Percentiles rank a stretch among this genome's conserved stretches.
These are phyloP conservation scores for Aeschynomene evenia DNA, from an alignment of 306 rosid genomes.

Conservation along the genomic window DNA sequence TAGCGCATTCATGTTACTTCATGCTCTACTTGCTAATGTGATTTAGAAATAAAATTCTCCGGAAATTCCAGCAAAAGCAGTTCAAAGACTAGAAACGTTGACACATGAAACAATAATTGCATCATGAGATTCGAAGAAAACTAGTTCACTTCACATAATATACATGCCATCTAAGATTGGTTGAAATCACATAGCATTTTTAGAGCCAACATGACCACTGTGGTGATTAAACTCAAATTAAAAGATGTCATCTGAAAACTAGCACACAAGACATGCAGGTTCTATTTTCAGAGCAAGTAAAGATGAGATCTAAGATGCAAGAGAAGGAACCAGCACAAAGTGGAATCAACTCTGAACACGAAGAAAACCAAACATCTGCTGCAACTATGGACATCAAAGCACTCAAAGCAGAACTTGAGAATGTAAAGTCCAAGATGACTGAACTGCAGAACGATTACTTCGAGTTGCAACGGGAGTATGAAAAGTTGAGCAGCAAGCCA, in stretches of 20 bases:
- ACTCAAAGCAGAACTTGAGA: conserved; percentile 74
- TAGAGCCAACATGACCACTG: conserved; percentile 1
- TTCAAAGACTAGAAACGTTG: conserved; percentile 5
- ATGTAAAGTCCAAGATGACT: conserved; percentile 58
- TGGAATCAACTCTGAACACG: conserved; percentile 53
- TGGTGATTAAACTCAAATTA: conserved; percentile 14
- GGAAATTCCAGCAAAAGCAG: conserved; percentile 16
- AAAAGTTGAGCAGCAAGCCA: conserved; percentile 48
- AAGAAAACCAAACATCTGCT: conserved; percentile 49
- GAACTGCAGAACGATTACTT: conserved; percentile 74
- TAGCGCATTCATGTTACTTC: not conserved
- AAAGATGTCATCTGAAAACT: conserved; percentile 24
- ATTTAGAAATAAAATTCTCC: conserved; percentile 3
- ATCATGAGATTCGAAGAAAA: not conserved
- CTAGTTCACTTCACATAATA: not conserved
- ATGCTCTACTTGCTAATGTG: not conserved
- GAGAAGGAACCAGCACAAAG: conserved; percentile 61
- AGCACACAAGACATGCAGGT: conserved; percentile 56
- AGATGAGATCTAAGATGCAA: conserved; percentile 78
- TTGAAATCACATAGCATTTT: not conserved
- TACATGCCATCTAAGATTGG: not conserved
- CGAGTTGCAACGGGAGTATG: conserved; percentile 73
- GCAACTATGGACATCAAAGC: conserved; percentile 38
- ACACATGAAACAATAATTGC: conserved; percentile 2
- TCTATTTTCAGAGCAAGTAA: conserved; percentile 70